Base-by-base conservation (phyloP, 805 yeast genomes). In the Torulaspora franciscae region DNA sequence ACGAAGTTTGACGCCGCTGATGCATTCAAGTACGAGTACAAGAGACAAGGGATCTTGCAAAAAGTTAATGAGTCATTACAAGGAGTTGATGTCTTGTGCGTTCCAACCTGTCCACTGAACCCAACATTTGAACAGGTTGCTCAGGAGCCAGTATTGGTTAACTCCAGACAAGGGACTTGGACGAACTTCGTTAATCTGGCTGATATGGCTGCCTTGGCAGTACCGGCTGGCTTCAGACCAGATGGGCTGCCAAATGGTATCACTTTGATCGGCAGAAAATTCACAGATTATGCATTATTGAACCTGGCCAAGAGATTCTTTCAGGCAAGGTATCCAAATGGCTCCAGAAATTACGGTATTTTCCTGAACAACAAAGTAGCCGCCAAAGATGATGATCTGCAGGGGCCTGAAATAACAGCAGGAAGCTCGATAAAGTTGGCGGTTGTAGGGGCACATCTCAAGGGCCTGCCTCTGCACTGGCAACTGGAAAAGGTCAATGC, bases 161-260 rank as follows among this genome's bases (percentile, higher is more conserved):
- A 91, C 72, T 86, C 97, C 5, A 74, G 74, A 59, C 99, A 93
- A 70, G 99, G 99, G 26, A 89, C 96, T n/a, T 91, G 95, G 83
- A 91, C 98, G 25, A 91, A 91, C 69, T 93, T 93, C 64, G 96
- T 87, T 57, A 91, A 93, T 65, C 75, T 91, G 62, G 95, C 96
- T 3, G 98, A 91, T 61, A 67, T 90, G 71, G 83, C 95, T 29
- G 98, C 96, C 1, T 72, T 91, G 56, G 88, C 98, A 0, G 74
- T 91, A 44, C 98, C 99, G 22, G 85, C 83, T 19, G 96, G 95
- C 2, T 91, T 88, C 76, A 75, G 90, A 61, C 56, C 75, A 1
- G 97, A 91, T 64, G 95, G 95, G 3, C 67, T 91, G 54, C 96
- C 98, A 7, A 83, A 80, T 51, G 98, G 98, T 66, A 78, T 91